A percentile compares a stretch with the other conserved stretches of the same genome.
These are phyloP conservation scores for Xylariaceae sp. DNA, from an alignment of 2,329 filamentous ascomycete genomes.

Conservation along the genomic window DNA sequence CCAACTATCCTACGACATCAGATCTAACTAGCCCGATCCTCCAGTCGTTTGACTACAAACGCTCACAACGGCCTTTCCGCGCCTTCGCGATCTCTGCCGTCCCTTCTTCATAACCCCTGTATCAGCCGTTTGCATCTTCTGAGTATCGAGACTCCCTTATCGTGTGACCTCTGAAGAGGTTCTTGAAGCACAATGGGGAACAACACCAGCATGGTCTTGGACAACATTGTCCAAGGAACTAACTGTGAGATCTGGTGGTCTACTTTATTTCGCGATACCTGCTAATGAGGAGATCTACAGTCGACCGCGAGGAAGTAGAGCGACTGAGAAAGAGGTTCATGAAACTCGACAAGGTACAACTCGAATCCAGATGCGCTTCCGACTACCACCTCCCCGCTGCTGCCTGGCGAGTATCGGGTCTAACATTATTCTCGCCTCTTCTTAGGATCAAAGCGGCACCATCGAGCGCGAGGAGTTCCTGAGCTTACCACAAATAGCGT, in stretches of 20 bases:
- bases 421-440: conserved; percentile 8
- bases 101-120: neutral
- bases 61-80: neutral
- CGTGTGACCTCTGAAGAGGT: conserved; percentile 22
- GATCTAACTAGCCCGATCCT: conserved; percentile 1
- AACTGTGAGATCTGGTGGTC: conserved; percentile 65
- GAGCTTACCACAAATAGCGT: conserved; percentile 92
- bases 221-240: conserved; percentile 92
- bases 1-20: conserved; percentile 12
- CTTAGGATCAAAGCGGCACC: conserved; percentile 90
- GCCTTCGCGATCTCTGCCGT: neutral
- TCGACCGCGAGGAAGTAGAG: conserved; percentile 96
- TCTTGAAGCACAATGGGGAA: conserved; percentile 55
- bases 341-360: conserved; percentile 90
- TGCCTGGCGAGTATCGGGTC: neutral
- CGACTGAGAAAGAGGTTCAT: conserved; percentile 95
- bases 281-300: conserved; percentile 44
- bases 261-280: neutral
- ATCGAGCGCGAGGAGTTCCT: conserved; percentile 99
- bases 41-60: neutral
- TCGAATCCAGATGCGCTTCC: conserved; percentile 1
- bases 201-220: conserved; percentile 70
- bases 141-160: conserved; percentile 1
- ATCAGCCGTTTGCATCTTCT: neutral
- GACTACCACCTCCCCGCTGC: neutral